Base-by-base conservation (phyloP, 257 asterid species). In the Petunia secreta region DNA sequence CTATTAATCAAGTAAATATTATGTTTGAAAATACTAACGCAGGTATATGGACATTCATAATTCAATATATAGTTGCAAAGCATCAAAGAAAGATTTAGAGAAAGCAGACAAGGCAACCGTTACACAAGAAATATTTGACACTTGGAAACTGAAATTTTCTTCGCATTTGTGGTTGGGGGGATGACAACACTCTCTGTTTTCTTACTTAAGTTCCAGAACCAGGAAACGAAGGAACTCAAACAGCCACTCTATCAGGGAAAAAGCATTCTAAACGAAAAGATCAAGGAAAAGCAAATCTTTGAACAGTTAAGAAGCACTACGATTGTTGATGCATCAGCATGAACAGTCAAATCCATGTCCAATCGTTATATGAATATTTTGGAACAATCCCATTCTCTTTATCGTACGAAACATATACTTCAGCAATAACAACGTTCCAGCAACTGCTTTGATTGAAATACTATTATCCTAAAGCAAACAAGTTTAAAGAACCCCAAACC, bases 81-180 rank as follows among this genome's bases (percentile, higher is more conserved):
- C 53, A 65, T 65, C 74, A 65, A 65, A 65, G 14, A 39, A 65
- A 40, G 52, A 65, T 15, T 65, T 65, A 40, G 13, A 65, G 73
- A 39, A 40, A 40, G 8, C 74, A 65, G 52, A 40, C 39, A 65
- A 65, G 2, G 52, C 74, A 39, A 65, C 9, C 48, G 2, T 50
- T 13, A 65, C 48, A 65, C 39, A 65, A 11, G 58, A 62, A 8
- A 63, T 10, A 4, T 2, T 63, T 63, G 4, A 63, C 69, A 63
- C 8, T 10, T 4, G 46, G 69, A 63, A 37, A 37, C 16, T 63
- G 1, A 36, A 37, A 1, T 10, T 63, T 37, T 16, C 36, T 36
- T 9, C 1, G 3, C 7, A n/a, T 2, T 62, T 5, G 41, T 62
- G 41, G 67, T 63, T 9, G 3, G 40, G 43, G 2, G 43, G 67